Percentiles rank a stretch among this genome's conserved stretches.
These are phyloP conservation scores for Penicillium ochrochloron DNA, from an alignment of 495 filamentous ascomycete species.

Conservation along the genomic window DNA sequence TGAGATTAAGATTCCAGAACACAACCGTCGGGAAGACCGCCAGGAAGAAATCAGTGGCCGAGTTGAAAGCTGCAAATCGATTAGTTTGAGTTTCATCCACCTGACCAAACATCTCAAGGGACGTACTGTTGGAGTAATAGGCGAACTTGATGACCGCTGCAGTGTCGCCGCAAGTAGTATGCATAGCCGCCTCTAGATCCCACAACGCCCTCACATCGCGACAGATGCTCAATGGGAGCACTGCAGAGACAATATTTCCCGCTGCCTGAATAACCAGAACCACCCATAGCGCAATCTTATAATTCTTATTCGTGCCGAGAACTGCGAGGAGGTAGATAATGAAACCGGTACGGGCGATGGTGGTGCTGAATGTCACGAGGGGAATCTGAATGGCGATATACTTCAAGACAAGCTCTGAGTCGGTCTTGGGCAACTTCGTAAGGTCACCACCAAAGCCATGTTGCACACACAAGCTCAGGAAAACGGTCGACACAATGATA, in stretches of 20 bases:
- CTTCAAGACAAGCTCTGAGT: constrained; percentile 34
- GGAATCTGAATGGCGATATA: constrained; percentile 39
- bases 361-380: constrained; percentile 40
- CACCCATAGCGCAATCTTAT: constrained; percentile 34
- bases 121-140: constrained; percentile 42
- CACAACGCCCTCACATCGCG: constrained; percentile 32
- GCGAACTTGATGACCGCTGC: constrained; percentile 35
- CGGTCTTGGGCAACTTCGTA: constrained; percentile 4
- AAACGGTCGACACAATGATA: constrained; percentile 33
- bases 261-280: constrained; percentile 34
- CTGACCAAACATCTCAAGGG: not conserved
- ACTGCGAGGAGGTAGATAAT: constrained; percentile 40
- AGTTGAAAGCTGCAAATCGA: constrained; percentile 40
- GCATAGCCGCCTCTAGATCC: constrained; percentile 25
- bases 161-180: constrained; percentile 34
- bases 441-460: constrained; percentile 41
- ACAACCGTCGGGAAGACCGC: constrained; percentile 48
- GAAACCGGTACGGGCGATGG: constrained; percentile 40
- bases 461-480: constrained; percentile 32
- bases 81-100: not conserved
- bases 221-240: constrained; percentile 40
- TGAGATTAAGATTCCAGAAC: constrained; percentile 51
- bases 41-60: constrained; percentile 46
- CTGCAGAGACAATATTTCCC: constrained; percentile 36
- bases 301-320: constrained; percentile 34